Evolutionary conservation across 2,329 filamentous ascomycete species (phyloP), one percentile per base, ranked within the genome.

Genomic region (Colletotrichum noveboracense): DNA sequence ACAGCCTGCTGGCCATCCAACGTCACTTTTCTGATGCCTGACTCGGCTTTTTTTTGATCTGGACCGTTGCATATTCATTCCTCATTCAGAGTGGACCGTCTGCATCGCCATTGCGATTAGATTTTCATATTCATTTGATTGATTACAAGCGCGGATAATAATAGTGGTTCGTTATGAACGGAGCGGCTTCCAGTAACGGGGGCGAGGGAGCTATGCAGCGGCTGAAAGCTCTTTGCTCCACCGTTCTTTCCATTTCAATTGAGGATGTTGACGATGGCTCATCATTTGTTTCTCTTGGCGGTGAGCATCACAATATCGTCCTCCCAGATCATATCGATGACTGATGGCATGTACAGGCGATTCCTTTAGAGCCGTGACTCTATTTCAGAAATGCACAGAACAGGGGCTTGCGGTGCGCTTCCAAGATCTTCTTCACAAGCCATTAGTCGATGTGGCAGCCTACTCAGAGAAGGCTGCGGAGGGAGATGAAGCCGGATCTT

Each of bases 321-420:
- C 2, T 36, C 8, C 12, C 5, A 7, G 3, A 34, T 36, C 28
- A 6, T 2, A 14, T 6, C n/a, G 10, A 32, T 36, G 3, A 34
- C 36, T 48, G 28, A 70, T 34, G 8, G 5, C 12, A 36, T 32
- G 5, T 24, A n/a, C 56, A 75, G 72, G 72, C n/a, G 72, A 75
- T 28, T 75, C 72, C 3, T 75, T 75, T 69, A 75, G 66, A 21
- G 72, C 67, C 2, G 61, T 75, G 13, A 64, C 61, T 8, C 36
- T 75, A 7, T 71, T 71, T 9, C 72, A 66, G n/a, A 62, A 71
- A 32, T 75, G 72, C 18, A 70, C 71, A n/a, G 71, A 74, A 21
- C n/a, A 55, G 30, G 72, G 72, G 7, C 28, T 71, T 6, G 61
- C 26, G 1, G 52, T 75, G 5, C 72, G 72, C 16, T 71, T 71